Conservation (phyloP, 148 eudicot species). For the Silene uniflora region DNA sequence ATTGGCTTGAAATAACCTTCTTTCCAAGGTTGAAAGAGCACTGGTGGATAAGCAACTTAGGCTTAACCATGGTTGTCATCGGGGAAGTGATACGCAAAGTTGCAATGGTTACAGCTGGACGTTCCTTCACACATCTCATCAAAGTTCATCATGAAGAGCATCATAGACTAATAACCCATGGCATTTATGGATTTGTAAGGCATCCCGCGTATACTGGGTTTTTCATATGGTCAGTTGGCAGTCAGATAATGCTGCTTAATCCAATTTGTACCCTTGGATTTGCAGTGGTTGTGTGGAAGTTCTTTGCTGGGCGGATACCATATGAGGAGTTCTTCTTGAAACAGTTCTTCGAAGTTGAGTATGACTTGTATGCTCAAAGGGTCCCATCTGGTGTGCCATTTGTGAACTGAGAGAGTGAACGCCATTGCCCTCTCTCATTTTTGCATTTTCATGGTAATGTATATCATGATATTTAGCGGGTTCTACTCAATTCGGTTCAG, state of each 20-base stretch:
- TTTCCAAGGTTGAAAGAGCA: constrained; percentile 60
- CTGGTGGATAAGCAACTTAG: constrained; percentile 75
- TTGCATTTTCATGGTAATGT: not conserved
- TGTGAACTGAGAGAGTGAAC: constrained; percentile 33
- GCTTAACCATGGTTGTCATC: constrained; percentile 57
- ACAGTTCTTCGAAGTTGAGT: constrained; percentile 67
- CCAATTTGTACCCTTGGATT: constrained; percentile 63
- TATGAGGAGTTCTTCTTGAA: constrained; percentile 81
- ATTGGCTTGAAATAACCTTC: constrained; percentile 58
- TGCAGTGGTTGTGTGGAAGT: constrained; percentile 71
- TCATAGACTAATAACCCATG: constrained; percentile 65
- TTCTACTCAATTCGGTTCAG: not conserved
- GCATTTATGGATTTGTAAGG: constrained; percentile 60
- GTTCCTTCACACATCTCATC: constrained; percentile 78
- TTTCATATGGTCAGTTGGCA: constrained; percentile 85
- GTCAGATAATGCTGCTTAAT: constrained; percentile 85
- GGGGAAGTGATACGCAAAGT: constrained; percentile 73
- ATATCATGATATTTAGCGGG: constrained; percentile 5
- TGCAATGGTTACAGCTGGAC: constrained; percentile 85
- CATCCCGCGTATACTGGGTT: constrained; percentile 87
- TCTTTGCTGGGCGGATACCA: constrained; percentile 67
- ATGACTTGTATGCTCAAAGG: constrained; percentile 58
- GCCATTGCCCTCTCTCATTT: not conserved
- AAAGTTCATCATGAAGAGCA: constrained; percentile 65
- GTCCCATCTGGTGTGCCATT: constrained; percentile 79